Evolutionary conservation across 331 rosid genomes (phyloP).

Genomic region (Cydonia oblonga): DNA sequence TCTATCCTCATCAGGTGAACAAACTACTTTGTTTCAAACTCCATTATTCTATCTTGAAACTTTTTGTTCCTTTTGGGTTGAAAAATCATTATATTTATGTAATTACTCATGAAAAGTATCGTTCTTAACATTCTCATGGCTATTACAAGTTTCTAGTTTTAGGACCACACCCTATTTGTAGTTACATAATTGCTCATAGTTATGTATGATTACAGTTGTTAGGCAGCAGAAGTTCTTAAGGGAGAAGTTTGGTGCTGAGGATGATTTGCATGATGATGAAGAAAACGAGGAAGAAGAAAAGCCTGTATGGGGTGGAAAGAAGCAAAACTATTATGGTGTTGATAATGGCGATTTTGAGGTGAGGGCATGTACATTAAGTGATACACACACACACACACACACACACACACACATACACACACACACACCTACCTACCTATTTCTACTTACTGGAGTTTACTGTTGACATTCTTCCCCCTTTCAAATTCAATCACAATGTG

Average conservation of each 20-base stretch:
- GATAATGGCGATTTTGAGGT: conserved; percentile 82
- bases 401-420: too few species aligned
- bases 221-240: conserved; percentile 45
- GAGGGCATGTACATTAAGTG: conserved; percentile 5
- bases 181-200: neutral
- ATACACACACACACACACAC: too few species aligned
- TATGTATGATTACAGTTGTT: conserved; percentile 32
- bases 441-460: neutral
- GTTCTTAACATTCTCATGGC: neutral
- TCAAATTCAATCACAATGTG: neutral
- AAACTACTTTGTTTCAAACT: neutral
- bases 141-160: neutral
- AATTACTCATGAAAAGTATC: neutral
- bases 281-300: conserved; percentile 47
- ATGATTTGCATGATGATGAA: conserved; percentile 37
- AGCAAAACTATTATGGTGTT: conserved; percentile 40
- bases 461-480: neutral
- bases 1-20: neutral
- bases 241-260: conserved; percentile 61
- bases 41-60: neutral
- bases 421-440: neutral
- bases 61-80: neutral
- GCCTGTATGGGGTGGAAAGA: conserved; percentile 33
- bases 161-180: neutral
- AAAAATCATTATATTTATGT: neutral